Percentiles rank a stretch among this genome's conserved stretches.
Evolutionary conservation across 306 rosid species (phyloP).

Genomic region (Malus domestica): ASM211411v1 NC_041802.1:30250501-30251000

Average conservation of each 20-base stretch:
- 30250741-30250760: slow-evolving; percentile 85
- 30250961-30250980: slow-evolving; percentile 82
- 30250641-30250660: slow-evolving; percentile 37
- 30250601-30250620: slow-evolving; percentile 86
- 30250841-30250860: slow-evolving; percentile 80
- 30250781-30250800: slow-evolving; percentile 96
- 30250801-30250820: slow-evolving; percentile 86
- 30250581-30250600: slow-evolving; percentile 68
- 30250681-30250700: slow-evolving; percentile 49
- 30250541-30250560: slow-evolving; percentile 40
- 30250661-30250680: slow-evolving; percentile 46
- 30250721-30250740: slow-evolving; percentile 80
- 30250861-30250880: slow-evolving; percentile 69
- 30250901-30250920: slow-evolving; percentile 47
- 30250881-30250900: slow-evolving; percentile 63
- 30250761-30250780: slow-evolving; percentile 72
- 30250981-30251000: slow-evolving; percentile 30
- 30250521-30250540: slow-evolving; percentile 76
- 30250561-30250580: slow-evolving; percentile 46
- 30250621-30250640: slow-evolving; percentile 75
- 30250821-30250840: slow-evolving; percentile 89
- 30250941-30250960: slow-evolving; percentile 69
- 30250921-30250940: slow-evolving; percentile 67
- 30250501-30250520: slow-evolving; percentile 76
- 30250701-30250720: slow-evolving; percentile 93